Evolutionary conservation across 208 protist genomes (phyloP).

Genomic region (Eutreptiella sp.): DNA sequence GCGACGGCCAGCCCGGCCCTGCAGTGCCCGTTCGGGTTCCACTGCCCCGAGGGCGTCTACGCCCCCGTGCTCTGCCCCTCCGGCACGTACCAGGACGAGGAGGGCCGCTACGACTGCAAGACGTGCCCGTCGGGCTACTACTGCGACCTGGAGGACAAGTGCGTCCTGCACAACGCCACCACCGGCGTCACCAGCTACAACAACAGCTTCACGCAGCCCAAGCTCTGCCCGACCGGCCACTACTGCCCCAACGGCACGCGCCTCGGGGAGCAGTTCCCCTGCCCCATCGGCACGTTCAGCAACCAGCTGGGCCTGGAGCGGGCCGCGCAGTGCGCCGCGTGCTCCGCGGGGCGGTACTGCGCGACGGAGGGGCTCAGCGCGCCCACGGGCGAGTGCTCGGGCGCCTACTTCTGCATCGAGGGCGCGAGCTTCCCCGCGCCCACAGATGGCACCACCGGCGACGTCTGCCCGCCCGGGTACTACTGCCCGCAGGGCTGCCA

Average conservation of each 20-base stretch:
- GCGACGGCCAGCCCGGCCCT: background rate
- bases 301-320: background rate
- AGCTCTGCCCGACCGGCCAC: constrained; percentile 9
- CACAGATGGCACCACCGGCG: background rate
- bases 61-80: constrained; percentile 19
- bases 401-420: constrained; percentile 20
- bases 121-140: constrained; percentile 20
- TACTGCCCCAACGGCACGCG: constrained; percentile 10
- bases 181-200: background rate
- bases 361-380: constrained; percentile 7
- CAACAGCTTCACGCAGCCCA: background rate
- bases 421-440: constrained; percentile 26
- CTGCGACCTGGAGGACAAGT: constrained; percentile 5
- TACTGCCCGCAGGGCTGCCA: constrained; percentile 24
- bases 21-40: constrained; percentile 22
- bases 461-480: constrained; percentile 30
- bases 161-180: background rate
- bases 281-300: constrained; percentile 8
- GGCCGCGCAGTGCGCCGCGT: constrained; percentile 3
- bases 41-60: constrained; percentile 17
- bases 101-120: constrained; percentile 10
- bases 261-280: background rate
- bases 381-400: constrained; percentile 16
- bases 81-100: constrained; percentile 26
- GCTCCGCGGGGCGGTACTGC: constrained; percentile 34